Evolutionary conservation across 257 asterid species (phyloP).

Genomic region (Solanum tacnaense): DNA sequence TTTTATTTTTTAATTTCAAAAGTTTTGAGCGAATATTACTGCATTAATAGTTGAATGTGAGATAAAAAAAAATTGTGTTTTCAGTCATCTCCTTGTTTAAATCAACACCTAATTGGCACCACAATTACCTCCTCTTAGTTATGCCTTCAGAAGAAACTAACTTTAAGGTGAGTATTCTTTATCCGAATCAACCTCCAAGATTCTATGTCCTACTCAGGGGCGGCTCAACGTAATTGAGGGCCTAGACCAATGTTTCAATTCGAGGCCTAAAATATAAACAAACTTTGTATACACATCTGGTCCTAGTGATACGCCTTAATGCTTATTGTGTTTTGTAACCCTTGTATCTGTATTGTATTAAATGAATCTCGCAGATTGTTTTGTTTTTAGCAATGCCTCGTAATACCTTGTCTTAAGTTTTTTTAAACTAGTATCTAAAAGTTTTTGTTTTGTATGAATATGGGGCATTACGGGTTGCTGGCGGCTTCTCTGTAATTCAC

Average conservation of each 20-base stretch:
- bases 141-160: background rate
- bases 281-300: too few species aligned
- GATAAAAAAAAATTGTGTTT: too few species aligned
- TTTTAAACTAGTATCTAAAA: background rate
- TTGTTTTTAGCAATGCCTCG: too few species aligned
- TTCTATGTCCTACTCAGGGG: background rate
- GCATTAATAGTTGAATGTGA: background rate
- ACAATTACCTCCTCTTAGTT: too few species aligned
- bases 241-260: too few species aligned
- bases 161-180: background rate
- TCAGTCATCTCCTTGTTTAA: background rate
- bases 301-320: background rate
- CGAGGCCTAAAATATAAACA: too few species aligned
- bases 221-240: too few species aligned
- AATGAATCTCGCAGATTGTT: background rate
- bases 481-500: too few species aligned
- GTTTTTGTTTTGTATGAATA: background rate
- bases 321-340: background rate
- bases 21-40: background rate
- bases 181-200: background rate
- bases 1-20: background rate
- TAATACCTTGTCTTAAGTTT: background rate
- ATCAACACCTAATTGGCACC: too few species aligned
- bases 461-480: too few species aligned
- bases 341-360: background rate